A percentile compares a stretch with the other conserved stretches of the same genome.
Evolutionary conservation across 768 basidiomycete species (phyloP).

Genomic region (Auricularia heimuer): DNA sequence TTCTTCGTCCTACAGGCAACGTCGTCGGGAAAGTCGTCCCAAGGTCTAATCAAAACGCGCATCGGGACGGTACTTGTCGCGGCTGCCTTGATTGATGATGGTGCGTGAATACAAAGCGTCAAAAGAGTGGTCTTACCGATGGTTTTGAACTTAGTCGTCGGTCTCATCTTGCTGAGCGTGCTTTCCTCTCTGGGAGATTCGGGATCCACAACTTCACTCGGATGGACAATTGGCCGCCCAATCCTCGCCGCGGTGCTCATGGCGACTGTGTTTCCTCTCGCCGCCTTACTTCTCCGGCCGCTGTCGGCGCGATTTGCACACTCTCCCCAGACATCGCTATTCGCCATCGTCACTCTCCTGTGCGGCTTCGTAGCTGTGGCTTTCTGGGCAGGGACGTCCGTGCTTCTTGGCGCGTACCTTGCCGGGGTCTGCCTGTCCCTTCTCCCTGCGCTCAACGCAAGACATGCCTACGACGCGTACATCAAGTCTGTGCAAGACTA

Average conservation of each 20-base stretch:
- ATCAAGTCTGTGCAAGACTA: conserved; percentile 29
- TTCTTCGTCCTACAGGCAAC: conserved; percentile 28
- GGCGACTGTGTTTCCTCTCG: too few relatives aligned
- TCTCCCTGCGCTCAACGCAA: conserved; percentile 17
- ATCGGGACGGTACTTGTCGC: conserved; percentile 49
- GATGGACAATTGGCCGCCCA: conserved; percentile 39
- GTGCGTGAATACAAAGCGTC: too few relatives aligned
- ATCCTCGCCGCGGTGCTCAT: conserved; percentile 29
- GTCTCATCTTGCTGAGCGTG: too few relatives aligned
- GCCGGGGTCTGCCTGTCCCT: conserved; percentile 41
- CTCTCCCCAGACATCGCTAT: conserved; percentile 12
- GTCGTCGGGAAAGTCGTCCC: background rate
- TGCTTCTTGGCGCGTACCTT: conserved; percentile 54
- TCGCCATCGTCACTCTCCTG: conserved; percentile 29
- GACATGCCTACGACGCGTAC: conserved; percentile 25
- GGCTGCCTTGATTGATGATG: conserved; percentile 48
- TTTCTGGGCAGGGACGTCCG: conserved; percentile 46
- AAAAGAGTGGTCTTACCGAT: too few relatives aligned
- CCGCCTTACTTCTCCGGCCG: too few relatives aligned
- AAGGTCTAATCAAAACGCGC: conserved; percentile 36
- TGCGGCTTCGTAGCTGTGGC: conserved; percentile 39
- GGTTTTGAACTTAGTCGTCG: too few relatives aligned
- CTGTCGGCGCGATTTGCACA: too few relatives aligned
- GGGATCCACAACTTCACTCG: conserved; percentile 12
- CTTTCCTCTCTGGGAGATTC: background rate